Evolutionary conservation across 305 asterid genomes (phyloP), one percentile per base, ranked within the genome.

Genomic region (Petunia hybrid): DNA sequence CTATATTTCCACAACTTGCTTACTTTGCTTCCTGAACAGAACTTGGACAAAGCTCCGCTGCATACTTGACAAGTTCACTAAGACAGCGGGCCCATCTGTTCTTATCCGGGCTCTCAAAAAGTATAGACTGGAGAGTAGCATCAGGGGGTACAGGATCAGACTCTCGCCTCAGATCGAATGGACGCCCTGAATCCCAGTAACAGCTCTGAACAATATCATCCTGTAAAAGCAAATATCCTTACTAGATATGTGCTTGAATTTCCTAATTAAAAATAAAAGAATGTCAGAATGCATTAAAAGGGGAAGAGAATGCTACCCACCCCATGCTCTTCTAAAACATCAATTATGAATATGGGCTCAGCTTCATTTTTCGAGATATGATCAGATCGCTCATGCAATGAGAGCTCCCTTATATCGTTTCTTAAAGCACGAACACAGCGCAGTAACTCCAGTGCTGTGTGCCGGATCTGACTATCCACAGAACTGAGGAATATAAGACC

Each of bases 181-280:
- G 93, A 80, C 99, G 99, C 16, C 97, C 96, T 76, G 93, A 91
- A 89, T 95, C 99, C 97, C 97, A 97, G 83, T 94, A 97, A 88
- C 98, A 97, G 91, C 98, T 93, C 91, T 95, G 99, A 83, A 97
- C 99, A 79, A 97, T 97, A 90, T 97, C 99, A 86, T 97, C 99
- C 99, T 97, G 92, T 41, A 80, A 83, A 84, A 81, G 60, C 61
- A 65, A 64, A 76, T 35, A 41, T 75, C 69, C 67, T 46, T 68
- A 75, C 51, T 75, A 75, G n/a, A 38, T 53, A 55, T 55, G 65
- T 5, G 8, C 65, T 75, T 14, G 79, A 73, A 55, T 8, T 75
- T 75, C 65, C 65, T 75, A 75, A 74, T 35, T 1, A 75, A 75
- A 7, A 55, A 39, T 55, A 75, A 4, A 62, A 55, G n/a, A 75